Evolutionary conservation across 2,329 filamentous ascomycete species (phyloP).

Genomic region (Sporothrix pseudoabietina): DNA sequence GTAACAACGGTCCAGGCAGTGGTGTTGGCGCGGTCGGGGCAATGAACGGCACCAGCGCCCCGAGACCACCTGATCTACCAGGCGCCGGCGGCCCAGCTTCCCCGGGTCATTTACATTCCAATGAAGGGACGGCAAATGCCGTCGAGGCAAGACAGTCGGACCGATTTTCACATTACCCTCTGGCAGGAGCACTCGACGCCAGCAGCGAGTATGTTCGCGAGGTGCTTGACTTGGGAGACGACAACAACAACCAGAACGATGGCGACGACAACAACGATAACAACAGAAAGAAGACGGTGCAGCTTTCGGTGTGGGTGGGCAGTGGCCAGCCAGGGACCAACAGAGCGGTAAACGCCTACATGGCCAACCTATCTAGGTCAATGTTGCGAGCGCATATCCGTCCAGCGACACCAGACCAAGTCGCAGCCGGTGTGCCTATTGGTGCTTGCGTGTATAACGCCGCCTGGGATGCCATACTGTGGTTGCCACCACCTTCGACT

Average conservation of each 20-base stretch:
- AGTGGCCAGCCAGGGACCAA: conserved; percentile 40
- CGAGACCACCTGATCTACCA: not conserved
- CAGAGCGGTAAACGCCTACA: conserved; percentile 52
- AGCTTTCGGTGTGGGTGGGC: conserved; percentile 54
- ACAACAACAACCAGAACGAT: conserved; percentile 29
- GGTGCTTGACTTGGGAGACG: conserved; percentile 38
- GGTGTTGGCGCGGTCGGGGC: not conserved
- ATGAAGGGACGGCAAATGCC: not conserved
- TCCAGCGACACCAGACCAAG: conserved; percentile 53
- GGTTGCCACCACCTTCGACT: conserved; percentile 31
- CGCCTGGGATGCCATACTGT: conserved; percentile 56
- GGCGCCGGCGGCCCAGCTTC: not conserved
- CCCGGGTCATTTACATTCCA: conserved; percentile 4
- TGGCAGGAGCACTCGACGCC: conserved; percentile 15
- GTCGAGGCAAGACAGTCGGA: conserved; percentile 15
- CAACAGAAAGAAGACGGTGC: conserved; percentile 34
- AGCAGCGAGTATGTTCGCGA: conserved; percentile 36
- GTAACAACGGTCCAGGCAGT: not conserved
- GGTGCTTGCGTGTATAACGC: conserved; percentile 51
- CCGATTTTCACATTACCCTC: conserved; percentile 30
- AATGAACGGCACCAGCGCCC: too few species aligned
- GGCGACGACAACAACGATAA: not conserved
- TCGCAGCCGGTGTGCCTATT: conserved; percentile 53
- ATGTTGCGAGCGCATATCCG: conserved; percentile 45
- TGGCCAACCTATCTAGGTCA: conserved; percentile 45